Base-by-base conservation (phyloP, 495 filamentous ascomycete species). In the Podospora pseudopauciseta region DNA sequence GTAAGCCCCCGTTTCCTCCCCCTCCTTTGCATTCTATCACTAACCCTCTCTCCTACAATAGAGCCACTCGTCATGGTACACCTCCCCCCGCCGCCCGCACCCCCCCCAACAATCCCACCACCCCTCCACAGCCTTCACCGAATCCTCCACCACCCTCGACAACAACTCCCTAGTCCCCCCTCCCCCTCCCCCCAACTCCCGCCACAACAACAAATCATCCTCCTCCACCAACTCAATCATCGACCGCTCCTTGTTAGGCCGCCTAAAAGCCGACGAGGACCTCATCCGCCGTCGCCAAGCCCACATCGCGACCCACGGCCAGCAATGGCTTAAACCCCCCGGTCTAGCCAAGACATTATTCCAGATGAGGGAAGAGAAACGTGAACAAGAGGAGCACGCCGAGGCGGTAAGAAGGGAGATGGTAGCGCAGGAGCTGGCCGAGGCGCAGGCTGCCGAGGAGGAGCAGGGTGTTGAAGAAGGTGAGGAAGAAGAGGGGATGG, bases 371-470 rank as follows among this genome's bases (percentile, higher is more conserved):
- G 92, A 93, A 73, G 92, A 94, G 82, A 83, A 88, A 28, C 86
- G 89, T 20, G 92, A 96, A 81, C 83, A 88, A 54, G 89, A 91
- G 72, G 92, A 96, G 76, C 88, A 91, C n/a, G 84, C 90, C 60
- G 88, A 89, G 64, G 89, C 87, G 0, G 75, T 90, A 66, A 81
- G 85, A 18, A 84, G 90, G n/a, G 91, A 92, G 72, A 83, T 86
- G 77, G 82, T 89, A 9, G 86, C 86, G 60, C 86, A 87, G 64
- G 88, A 89, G 65, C 83, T 89, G 15, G 88, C 86, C 4, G 84
- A 86, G 53, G 85, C 85, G 3, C 84, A 82, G 68, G 84, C 77
- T 11, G 83, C 77, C 77, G 75, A 32, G 72, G 74, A 54, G 75
- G 69, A 63, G 79, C 72, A 27, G 74, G 84, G 23, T 23, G 23